Evolutionary conservation across 2,329 filamentous ascomycete genomes (phyloP), one percentile per base, ranked within the genome.

Genomic region (Colletotrichum orbiculare): DNA sequence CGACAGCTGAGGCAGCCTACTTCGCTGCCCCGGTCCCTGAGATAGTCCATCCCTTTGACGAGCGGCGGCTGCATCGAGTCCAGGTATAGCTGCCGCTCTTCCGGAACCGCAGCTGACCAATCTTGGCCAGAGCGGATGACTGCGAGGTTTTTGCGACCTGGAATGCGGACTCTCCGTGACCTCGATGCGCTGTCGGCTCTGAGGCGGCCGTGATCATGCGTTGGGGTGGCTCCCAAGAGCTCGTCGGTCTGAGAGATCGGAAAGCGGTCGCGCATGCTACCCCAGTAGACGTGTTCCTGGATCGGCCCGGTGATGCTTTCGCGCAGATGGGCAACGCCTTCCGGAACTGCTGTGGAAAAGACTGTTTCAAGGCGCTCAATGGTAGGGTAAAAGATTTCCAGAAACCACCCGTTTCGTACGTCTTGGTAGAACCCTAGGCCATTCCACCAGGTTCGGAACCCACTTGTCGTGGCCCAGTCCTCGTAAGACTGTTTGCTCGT

Each of bases 91-190:
- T 74, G 73, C 2, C 78, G 74, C 70, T 83, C 80, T 39, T 76
- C 73, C 2, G 76, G 75, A 5, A 69, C 60, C 4, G 79, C 79
- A 34, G 71, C 73, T 1, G 74, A 76, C 79, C 79, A 82, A 61
- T 82, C 79, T 67, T 83, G 81, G 0, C 79, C 80, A 0, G 80
- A 82, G n/a, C 79, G 76, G 43, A 82, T 82, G 10, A 82, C 72
- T 45, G 74, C 72, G 5, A 82, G 71, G 60, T 82, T 82, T 58
- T 73, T 71, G 62, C 71, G 75, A 1, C 79, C 77, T 0, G 71
- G 61, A 2, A 83, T 8, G 5, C 34, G 42, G 10, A 49, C 71
- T 33, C 71, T 71, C 8, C 78, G 67, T 1, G 76, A 69, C 13
- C 15, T 13, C 10, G 45, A 8, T 17, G 39, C 10, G 8, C 8